Conservation (phyloP, 306 rosid genomes). For the Sophora flavescens region DNA sequence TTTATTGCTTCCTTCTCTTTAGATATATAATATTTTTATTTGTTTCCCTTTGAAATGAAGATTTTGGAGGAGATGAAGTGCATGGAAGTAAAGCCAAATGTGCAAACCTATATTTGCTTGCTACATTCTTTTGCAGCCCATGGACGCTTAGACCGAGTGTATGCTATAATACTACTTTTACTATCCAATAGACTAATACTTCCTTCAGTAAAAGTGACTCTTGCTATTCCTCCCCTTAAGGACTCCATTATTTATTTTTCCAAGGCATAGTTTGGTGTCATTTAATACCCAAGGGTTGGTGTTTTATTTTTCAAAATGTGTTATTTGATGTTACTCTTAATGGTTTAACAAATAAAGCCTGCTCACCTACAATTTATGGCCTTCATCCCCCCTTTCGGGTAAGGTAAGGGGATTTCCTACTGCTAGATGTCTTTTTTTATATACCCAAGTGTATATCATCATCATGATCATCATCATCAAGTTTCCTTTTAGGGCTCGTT, state of each 20-base stretch:
- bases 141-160: slow-evolving; percentile 89
- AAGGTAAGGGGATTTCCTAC: background rate
- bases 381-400: background rate
- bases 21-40: slow-evolving; percentile 21
- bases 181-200: background rate
- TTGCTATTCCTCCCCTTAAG: background rate
- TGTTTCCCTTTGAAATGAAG: slow-evolving; percentile 52
- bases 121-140: slow-evolving; percentile 90
- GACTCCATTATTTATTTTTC: background rate
- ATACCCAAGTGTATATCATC: slow-evolving; percentile 32
- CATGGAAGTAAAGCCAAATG: slow-evolving; percentile 78
- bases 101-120: slow-evolving; percentile 83
- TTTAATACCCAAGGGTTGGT: background rate
- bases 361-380: background rate
- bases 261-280: slow-evolving; percentile 4
- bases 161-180: slow-evolving; percentile 48
- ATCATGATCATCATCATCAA: slow-evolving; percentile 31
- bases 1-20: slow-evolving; percentile 12
- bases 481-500: slow-evolving; percentile 24
- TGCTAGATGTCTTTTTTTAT: slow-evolving; percentile 16
- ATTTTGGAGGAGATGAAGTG: slow-evolving; percentile 91
- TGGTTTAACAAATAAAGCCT: slow-evolving; percentile 6
- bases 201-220: slow-evolving; percentile 4
- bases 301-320: slow-evolving; percentile 10
- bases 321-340: slow-evolving; percentile 16